Evolutionary conservation across 306 rosid genomes (phyloP).

Genomic region (Mucuna pruriens): DNA sequence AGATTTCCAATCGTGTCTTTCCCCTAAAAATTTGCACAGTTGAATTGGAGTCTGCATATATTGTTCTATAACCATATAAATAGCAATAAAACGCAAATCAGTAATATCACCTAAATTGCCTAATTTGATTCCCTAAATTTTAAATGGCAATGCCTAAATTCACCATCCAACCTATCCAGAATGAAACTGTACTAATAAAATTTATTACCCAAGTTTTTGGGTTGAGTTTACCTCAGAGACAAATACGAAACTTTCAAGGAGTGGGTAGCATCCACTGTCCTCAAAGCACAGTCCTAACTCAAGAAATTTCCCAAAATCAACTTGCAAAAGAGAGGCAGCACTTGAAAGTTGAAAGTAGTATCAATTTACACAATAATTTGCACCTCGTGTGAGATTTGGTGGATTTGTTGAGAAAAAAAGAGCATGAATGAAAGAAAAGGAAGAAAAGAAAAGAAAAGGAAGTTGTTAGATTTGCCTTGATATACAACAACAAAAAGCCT

Average conservation of each 20-base stretch:
- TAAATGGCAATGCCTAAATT: constrained; percentile 1
- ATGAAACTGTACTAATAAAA: neutral
- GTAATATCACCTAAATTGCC: neutral
- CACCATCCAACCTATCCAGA: neutral
- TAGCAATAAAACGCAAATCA: neutral
- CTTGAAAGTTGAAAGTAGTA: too few relatives aligned
- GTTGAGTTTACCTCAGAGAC: neutral
- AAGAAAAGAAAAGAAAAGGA: neutral
- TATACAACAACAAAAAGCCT: too few relatives aligned
- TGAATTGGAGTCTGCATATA: neutral
- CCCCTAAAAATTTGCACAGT: neutral
- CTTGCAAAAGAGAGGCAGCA: neutral
- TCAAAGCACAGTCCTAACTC: neutral
- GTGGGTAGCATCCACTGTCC: neutral
- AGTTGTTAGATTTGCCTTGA: too few relatives aligned
- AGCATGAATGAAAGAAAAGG: neutral
- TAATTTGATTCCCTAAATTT: neutral
- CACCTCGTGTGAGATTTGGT: neutral
- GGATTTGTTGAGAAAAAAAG: neutral
- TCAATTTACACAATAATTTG: neutral
- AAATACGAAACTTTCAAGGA: neutral
- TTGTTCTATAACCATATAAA: neutral
- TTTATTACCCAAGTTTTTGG: neutral
- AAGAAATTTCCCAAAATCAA: neutral
- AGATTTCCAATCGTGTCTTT: neutral